Base-by-base conservation (phyloP, 2,329 filamentous ascomycete genomes). In the Colletotrichum graminicola region DNA sequence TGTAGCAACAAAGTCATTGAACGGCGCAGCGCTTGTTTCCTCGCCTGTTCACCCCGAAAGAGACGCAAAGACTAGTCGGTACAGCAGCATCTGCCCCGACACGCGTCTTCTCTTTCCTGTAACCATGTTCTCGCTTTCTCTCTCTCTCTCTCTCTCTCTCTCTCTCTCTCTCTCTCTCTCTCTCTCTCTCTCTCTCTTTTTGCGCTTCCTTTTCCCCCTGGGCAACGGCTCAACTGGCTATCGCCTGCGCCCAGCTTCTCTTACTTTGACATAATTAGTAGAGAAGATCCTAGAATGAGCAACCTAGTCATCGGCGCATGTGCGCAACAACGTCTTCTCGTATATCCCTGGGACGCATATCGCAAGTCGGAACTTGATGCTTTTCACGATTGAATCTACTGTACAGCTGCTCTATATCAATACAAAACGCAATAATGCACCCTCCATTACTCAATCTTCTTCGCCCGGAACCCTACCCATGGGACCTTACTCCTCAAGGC, bases 401-500 rank as follows among this genome's bases (percentile, higher is more conserved):
- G 26, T 63, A 55, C 49, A 57, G 21, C n/a, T 57, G 21, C 14
- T n/a, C 32, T 26, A 8, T 60, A n/a, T n/a, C 39, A 34, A 45
- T 32, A 32, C 34, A 41, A 41, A 57, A 26, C 12, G 39, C 6
- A 26, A 52, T 3, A 5, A 7, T 23, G 34, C 16, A 18, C 23
- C n/a, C 34, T 3, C 11, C 11, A 16, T 26, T 47, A 62, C 57
- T 66, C 68, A 67, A 79, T 75, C 75, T 65, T 76, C 72, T 75
- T 78, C 43, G 78, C 78, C 69, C 83, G 78, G 75, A 86, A 88
- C 2, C 86, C 85, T 12, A 87, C 45, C 29, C 80, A 76, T 11
- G 83, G 82, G 14, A 86, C 69, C 60, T 78, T 74, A 66, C 80
- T 86, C 78, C 91, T 88, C 82, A 98, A 81, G 61, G 90, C 86